phyloP scores from a whole-genome alignment of 2,329 filamentous ascomycete species.

The Cadophora sp. region DNA sequence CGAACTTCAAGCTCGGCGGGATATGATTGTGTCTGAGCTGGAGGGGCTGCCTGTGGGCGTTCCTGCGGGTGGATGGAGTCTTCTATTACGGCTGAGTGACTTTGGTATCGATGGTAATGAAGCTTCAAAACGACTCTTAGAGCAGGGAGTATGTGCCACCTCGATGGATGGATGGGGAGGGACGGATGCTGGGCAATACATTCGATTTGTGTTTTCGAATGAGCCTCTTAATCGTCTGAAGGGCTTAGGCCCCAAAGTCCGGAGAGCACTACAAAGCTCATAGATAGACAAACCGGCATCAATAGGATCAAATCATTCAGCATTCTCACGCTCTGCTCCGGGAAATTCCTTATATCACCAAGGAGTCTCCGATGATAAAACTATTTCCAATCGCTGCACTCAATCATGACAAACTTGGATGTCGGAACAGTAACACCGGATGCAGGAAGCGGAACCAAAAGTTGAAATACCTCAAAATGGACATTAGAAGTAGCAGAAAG shows the following conservation, averaged over 20 bases:
- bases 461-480: neutral
- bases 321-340: too few relatives aligned
- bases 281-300: neutral
- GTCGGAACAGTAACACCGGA: too few relatives aligned
- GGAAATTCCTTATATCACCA: too few relatives aligned
- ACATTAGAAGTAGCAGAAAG: neutral
- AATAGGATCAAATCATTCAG: too few relatives aligned
- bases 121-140: neutral
- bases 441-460: neutral
- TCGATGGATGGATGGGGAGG: neutral
- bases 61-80: neutral
- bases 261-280: neutral
- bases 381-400: too few relatives aligned
- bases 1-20: neutral
- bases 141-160: neutral
- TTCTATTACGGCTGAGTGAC: neutral
- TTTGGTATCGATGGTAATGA: neutral
- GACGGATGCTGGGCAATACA: neutral
- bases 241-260: neutral
- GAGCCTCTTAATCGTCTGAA: neutral
- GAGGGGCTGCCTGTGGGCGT: neutral
- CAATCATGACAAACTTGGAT: too few relatives aligned
- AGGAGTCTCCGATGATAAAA: too few relatives aligned
- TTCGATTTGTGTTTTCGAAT: neutral
- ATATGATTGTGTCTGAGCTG: neutral